Base-by-base conservation (phyloP, 805 yeast species). In the Hanseniaspora clermontiae region DNA sequence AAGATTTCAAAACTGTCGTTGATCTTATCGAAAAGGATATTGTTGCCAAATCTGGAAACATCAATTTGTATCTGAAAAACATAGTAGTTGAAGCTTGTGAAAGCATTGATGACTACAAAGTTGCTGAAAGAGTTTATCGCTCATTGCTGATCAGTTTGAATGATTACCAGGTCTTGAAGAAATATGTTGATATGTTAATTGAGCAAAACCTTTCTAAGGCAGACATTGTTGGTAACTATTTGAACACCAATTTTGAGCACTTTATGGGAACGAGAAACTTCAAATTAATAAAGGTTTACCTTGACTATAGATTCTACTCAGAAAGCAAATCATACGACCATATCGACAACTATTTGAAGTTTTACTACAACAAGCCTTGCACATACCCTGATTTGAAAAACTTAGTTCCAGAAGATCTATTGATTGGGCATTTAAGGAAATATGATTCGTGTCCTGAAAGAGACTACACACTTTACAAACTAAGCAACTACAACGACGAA, bases 31-130 rank as follows among this genome's bases (percentile, higher is more conserved):
- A 50, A 15, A 51, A 40, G 19, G 49, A 42, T 14, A 39, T 56
- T 27, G 39, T 7, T 5, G 37, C 42, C 32, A 43, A 56, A 39
- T 49, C 53, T 3, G 58, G 58, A 15, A 50, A 48, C 14, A 50
- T 56, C 24, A 51, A 56, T 29, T 20, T 56, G 9, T 56, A 56
- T 29, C 29, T 56, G 20, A 56, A 56, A 34, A 56, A 56, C 17
- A 43, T 56, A 15, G 38, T 56, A 9, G 48, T 56, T 24, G 53
- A 56, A 17, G 45, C 50, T 9, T 50, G 55, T 40, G 43, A 45
- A 14, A 39, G 39, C 10, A 24, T 47, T 29, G 27, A 32, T 2
- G 51, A 46, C 17, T 9, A 11, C 9, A 19, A 10, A 11, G 8
- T 17, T 8, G 15, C 43, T 36, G 24, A 42, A 12, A 19, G 11